phyloP scores from a whole-genome alignment of 1,284 basidiomycete species.

The Thecaphora thlaspeos region DNA sequence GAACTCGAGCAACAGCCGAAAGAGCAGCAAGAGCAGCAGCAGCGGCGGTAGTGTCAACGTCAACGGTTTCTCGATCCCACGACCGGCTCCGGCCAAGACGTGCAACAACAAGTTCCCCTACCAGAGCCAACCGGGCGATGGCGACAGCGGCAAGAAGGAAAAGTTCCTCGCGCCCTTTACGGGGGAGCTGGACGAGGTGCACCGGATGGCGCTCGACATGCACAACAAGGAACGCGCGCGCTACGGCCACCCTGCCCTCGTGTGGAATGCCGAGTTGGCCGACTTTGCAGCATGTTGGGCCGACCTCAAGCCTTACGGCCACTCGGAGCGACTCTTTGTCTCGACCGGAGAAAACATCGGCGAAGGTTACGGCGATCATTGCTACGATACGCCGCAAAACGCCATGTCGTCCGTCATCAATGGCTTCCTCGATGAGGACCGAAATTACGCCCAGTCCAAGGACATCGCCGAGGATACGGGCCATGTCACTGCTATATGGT shows the following conservation, averaged over 20 bases:
- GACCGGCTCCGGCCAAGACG: slow-evolving; percentile 16
- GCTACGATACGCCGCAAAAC: slow-evolving; percentile 21
- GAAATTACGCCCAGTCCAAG: slow-evolving; percentile 17
- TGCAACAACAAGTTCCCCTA: slow-evolving; percentile 29
- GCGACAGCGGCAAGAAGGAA: slow-evolving; percentile 1
- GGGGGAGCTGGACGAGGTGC: slow-evolving; percentile 14
- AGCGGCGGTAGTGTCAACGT: slow-evolving; percentile 5
- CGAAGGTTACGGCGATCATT: slow-evolving; percentile 20
- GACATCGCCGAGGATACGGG: slow-evolving; percentile 9
- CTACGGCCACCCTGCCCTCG: slow-evolving; percentile 12
- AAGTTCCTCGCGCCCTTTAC: slow-evolving; percentile 9
- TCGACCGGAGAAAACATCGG: slow-evolving; percentile 35
- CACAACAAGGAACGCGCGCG: slow-evolving; percentile 25
- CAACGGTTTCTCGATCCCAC: slow-evolving; percentile 10
- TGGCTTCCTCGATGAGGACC: slow-evolving; percentile 34
- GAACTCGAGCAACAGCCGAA: slow-evolving; percentile 16
- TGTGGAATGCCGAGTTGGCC: slow-evolving; percentile 35
- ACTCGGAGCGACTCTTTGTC: slow-evolving; percentile 30
- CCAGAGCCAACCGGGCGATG: neutral
- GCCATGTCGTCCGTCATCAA: slow-evolving; percentile 27
- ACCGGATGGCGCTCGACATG: slow-evolving; percentile 19
- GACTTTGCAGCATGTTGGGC: slow-evolving; percentile 40
- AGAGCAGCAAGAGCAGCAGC: slow-evolving; percentile 12
- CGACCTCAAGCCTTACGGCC: slow-evolving; percentile 35
- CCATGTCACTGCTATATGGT: slow-evolving; percentile 25